Evolutionary conservation across 106 monocot genomes (phyloP), one percentile per base, ranked within the genome.

Genomic region (Dendrobium chrysotoxum): DNA sequence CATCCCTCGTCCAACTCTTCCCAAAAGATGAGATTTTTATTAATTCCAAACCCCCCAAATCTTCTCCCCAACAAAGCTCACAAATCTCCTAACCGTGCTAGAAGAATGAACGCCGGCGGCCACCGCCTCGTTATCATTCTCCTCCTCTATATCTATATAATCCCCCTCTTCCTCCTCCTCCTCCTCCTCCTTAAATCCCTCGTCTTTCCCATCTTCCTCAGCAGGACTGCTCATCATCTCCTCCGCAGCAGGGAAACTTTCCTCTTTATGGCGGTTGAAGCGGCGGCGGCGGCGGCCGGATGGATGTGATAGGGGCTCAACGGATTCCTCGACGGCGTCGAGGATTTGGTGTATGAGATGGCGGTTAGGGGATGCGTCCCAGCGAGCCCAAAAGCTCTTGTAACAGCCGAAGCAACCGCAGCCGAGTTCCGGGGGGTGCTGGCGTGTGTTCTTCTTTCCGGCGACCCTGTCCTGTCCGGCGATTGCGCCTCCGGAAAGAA

Each of bases 361-460:
- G 55, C 85, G 77, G 78, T 88, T 88, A 21, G 88, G 88, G 13
- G 88, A 88, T 5, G 85, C 58, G 21, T 88, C 83, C 88, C 88
- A 88, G 13, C 82, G 77, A 21, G 85, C 82, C 88, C 88, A 88
- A 80, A 88, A 88, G 83, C 82, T 85, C 89, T 89, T 89, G 81
- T 89, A 89, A 79, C 89, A 89, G 18, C 73, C 61, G 79, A 89
- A 89, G 86, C 89, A 89, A 25, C 78, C 79, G 83, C 88, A 88
- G 47, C 53, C 72, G 45, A 83, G 67, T 30, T 89, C 86, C 66
- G 86, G 86, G 9, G 78, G 68, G 79, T 89, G 89, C 46, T 4
- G 15, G 18, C 72, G 44, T 28, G 11, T 7, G 11, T 80, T 28
- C 30, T 82, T 70, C 16, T 67, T 74, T 40, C 46, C 44, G 53